These are phyloP conservation scores for Irpex sp. DNA, from an alignment of 1,284 basidiomycete species.

Conservation along the genomic window DNA sequence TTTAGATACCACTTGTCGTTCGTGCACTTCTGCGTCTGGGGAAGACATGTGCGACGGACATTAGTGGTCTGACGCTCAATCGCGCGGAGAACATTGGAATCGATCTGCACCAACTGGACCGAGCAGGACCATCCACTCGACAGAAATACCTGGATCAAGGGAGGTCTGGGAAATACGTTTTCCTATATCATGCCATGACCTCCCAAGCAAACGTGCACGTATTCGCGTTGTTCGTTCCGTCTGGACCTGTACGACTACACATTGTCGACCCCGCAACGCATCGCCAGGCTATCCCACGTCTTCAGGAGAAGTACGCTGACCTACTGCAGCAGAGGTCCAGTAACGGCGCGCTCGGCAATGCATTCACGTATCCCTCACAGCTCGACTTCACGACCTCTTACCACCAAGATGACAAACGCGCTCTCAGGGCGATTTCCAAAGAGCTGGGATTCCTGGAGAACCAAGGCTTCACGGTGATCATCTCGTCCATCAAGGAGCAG, in stretches of 20 bases:
- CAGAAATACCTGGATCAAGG: slow-evolving; percentile 79
- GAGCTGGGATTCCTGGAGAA: slow-evolving; percentile 78
- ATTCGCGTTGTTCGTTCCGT: slow-evolving; percentile 85
- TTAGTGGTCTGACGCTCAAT: slow-evolving; percentile 72
- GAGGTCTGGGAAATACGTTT: slow-evolving; percentile 74
- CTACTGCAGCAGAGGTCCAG: slow-evolving; percentile 46
- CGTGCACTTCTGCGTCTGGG: slow-evolving; percentile 87
- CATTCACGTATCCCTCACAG: slow-evolving; percentile 68
- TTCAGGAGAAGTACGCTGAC: slow-evolving; percentile 72
- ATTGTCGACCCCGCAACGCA: slow-evolving; percentile 87
- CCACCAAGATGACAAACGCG: slow-evolving; percentile 76
- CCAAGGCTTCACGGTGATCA: slow-evolving; percentile 69
- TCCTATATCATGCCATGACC: slow-evolving; percentile 88
- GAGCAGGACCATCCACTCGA: slow-evolving; percentile 55
- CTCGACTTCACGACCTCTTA: slow-evolving; percentile 76
- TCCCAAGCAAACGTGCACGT: slow-evolving; percentile 79
- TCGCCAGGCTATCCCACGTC: slow-evolving; percentile 77
- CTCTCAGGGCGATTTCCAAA: slow-evolving; percentile 85
- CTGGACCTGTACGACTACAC: slow-evolving; percentile 75
- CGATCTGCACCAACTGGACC: slow-evolving; percentile 82
- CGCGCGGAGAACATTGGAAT: slow-evolving; percentile 84
- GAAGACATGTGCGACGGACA: slow-evolving; percentile 73
- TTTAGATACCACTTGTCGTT: slow-evolving; percentile 79
- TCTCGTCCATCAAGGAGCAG: slow-evolving; percentile 86
- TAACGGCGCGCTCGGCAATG: slow-evolving; percentile 37